Evolutionary conservation across 106 monocot species (phyloP), one percentile per base, ranked within the genome.

Genomic region (Phalaenopsis equestris): DNA sequence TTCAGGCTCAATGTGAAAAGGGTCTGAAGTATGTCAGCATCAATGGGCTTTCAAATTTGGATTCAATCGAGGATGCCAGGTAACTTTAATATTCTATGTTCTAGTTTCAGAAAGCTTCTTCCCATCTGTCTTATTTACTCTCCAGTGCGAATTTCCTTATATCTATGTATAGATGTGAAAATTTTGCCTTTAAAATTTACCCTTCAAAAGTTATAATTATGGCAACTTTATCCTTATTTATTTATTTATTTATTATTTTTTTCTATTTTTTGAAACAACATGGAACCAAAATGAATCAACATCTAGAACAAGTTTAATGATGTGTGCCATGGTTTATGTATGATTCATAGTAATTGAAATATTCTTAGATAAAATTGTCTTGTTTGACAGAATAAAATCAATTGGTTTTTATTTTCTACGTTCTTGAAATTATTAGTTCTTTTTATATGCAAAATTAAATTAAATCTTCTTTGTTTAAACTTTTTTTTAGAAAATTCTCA

Each of bases 1-100:
- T 95, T 93, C 91, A 87, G 75, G 23, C 75, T 5, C 84, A 85
- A 24, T 93, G 95, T 80, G 93, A 95, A 2, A 88, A 86, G 70
- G 91, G 93, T 0, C 78, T 95, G 14, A 89, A 84, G 57, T 84
- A 77, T 89, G 82, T 83, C 49, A 39, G 72, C 77, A 56, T 57
- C 1, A 82, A 89, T 58, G 61, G 58, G 8, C 74, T 80, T 18
- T 6, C 89, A 8, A 43, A 41, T 9, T 16, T 76, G 38, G 78
- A 84, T 36, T 70, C 87, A 41, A 67, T 72, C 23, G 82, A 85
- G 41, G 82, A 84, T 67, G 18, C 77, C n/a, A 87, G 92, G 92
- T 92, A 49, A 76, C 3, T 47, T 75, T 76, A 19, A 18, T 46
- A 46, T 75, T 46, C 7, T 6, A 6, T 21, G 2, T 8, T 46